phyloP scores from a whole-genome alignment of 257 asterid species.

The Nicotiana noctiflora region DNA sequence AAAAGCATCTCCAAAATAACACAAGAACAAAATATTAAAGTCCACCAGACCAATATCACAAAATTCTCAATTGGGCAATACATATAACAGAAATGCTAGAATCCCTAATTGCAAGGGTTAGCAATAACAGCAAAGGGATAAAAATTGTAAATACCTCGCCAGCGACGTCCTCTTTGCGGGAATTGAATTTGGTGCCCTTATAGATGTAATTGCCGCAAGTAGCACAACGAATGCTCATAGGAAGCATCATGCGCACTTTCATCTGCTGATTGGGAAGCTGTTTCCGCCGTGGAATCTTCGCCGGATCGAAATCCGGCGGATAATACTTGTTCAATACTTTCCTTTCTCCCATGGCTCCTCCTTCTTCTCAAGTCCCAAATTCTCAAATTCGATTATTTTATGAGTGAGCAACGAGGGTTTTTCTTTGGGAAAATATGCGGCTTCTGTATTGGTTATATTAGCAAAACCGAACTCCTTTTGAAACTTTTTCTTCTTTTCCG shows the following conservation, averaged over 20 bases:
- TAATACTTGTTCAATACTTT: slow-evolving; percentile 84
- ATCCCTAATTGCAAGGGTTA: too few species aligned
- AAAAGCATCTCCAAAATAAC: neutral
- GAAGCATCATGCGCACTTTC: slow-evolving; percentile 88
- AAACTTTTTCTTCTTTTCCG: too few species aligned
- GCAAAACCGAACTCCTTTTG: too few species aligned
- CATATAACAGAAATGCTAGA: too few species aligned
- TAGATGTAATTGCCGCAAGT: slow-evolving; percentile 82
- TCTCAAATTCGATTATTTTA: too few species aligned
- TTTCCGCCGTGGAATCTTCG: slow-evolving; percentile 78
- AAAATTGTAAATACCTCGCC: slow-evolving; percentile 44
- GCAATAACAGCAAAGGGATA: too few species aligned
- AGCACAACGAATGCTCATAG: slow-evolving; percentile 76
- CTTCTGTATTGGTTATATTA: too few species aligned
- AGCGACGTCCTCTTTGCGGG: slow-evolving; percentile 72
- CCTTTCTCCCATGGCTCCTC: slow-evolving; percentile 66
- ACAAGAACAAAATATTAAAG: neutral
- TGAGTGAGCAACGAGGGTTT: too few species aligned
- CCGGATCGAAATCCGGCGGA: slow-evolving; percentile 94
- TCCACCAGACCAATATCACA: neutral
- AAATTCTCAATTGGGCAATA: too few species aligned
- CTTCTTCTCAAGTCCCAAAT: slow-evolving; percentile 7
- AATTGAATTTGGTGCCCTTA: slow-evolving; percentile 81
- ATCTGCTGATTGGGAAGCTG: slow-evolving; percentile 77
- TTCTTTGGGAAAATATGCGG: too few species aligned